A percentile compares a stretch with the other conserved stretches of the same genome.
Evolutionary conservation across 345 rosid genomes (phyloP).

Genomic region (Gossypium bickii): DNA sequence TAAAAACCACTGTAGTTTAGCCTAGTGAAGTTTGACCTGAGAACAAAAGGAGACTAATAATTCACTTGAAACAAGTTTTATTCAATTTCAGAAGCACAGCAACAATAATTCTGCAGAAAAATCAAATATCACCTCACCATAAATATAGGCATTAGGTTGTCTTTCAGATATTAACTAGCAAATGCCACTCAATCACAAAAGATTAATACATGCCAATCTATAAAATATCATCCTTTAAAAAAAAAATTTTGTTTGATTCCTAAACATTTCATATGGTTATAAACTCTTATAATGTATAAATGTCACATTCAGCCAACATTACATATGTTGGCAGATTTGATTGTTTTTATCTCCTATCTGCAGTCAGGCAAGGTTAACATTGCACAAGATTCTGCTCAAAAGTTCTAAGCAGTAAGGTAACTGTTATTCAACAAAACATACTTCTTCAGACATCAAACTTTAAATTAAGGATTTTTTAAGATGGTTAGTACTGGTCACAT

Average conservation of each 20-base stretch:
- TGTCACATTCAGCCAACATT: not conserved
- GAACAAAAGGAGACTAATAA: constrained; percentile 11
- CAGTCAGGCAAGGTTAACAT: not conserved
- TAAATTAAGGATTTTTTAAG: not conserved
- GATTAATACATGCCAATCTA: not conserved
- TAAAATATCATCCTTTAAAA: not conserved
- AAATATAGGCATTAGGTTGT: not conserved
- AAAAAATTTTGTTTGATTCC: too few species aligned
- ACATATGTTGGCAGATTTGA: not conserved
- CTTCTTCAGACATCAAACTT: not conserved
- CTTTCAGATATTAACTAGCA: not conserved
- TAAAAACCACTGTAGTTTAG: constrained; percentile 68
- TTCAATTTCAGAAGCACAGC: not conserved
- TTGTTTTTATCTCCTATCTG: not conserved
- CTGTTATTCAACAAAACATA: not conserved
- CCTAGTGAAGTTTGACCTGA: constrained; percentile 85
- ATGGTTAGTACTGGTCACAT: not conserved
- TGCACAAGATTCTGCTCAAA: not conserved
- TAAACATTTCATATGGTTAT: not conserved
- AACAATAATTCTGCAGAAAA: not conserved
- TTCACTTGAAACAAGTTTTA: constrained; percentile 7
- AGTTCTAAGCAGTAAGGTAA: not conserved
- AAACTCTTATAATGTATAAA: not conserved
- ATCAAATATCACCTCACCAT: not conserved
- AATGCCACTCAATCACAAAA: not conserved